Base-by-base conservation (phyloP, 1,284 basidiomycete species). In the Termitomyces sp. region DNA sequence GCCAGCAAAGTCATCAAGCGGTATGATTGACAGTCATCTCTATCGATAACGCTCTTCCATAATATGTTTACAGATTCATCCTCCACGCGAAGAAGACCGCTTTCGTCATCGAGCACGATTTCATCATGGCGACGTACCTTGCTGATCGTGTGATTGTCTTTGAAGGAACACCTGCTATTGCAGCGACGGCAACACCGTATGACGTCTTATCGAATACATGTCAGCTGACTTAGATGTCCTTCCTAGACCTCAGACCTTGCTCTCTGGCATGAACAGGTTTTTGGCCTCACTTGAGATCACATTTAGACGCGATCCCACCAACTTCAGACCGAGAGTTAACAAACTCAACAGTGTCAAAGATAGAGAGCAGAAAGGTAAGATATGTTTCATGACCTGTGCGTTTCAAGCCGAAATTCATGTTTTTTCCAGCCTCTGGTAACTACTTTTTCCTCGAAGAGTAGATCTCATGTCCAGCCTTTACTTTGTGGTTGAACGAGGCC, bases 41-140 rank as follows among this genome's bases (percentile, higher is more conserved):
- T 49, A 19, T 13, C 24, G 26, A 11, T 41, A 13, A 41, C 26
- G 18, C 48, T 21, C 18, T 40, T 11, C 19, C 24, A 24, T 19
- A 28, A 16, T n/a, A 6, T 34, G 19, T 18, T 53, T 44, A n/a
- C 55, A 87, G 86, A 53, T 97, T 95, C 71, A 90, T 97, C 65
- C 83, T 98, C 43, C 87, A 93, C 62, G 83, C 92, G 13, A 96
- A 97, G 78, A 93, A 95, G 74, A 97, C 94, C 0, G 95, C 95
- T 0, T 97, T 98, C 69, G 81, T 97, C 62, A 96, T 97, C 64
- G 94, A 97, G 79, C 94, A 97, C 83, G 94, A 97, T 76, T 97
- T 97, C 72, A 93, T 94, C 74, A 92, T 93, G 88, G 93, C 94
- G 3, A 96, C 94, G 3, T 97, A 97, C 69, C 88, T 97, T 53